Evolutionary conservation across 257 asterid genomes (phyloP).

Genomic region (Phtheirospermum japonicum): DNA sequence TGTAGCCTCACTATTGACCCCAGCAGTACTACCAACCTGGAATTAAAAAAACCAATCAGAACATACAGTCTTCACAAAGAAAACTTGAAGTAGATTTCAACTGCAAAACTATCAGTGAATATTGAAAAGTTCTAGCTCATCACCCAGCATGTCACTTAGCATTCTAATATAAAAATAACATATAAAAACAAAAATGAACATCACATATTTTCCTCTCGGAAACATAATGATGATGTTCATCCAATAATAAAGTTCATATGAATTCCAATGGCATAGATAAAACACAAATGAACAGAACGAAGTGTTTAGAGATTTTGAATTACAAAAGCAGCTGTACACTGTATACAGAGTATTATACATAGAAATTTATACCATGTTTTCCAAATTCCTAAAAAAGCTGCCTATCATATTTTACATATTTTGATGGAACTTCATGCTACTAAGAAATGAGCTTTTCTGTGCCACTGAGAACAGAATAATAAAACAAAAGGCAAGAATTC

Average conservation of each 20-base stretch:
- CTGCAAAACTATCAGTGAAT: neutral
- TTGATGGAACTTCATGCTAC: neutral
- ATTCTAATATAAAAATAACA: neutral
- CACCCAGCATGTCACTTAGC: neutral
- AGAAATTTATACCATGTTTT: neutral
- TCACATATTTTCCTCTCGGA: neutral
- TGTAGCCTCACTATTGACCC: constrained; percentile 63
- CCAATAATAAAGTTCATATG: constrained; percentile 7
- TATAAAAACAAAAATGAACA: neutral
- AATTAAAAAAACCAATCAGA: constrained; percentile 24
- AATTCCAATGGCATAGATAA: constrained; percentile 10
- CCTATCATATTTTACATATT: neutral
- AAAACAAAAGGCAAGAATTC: neutral
- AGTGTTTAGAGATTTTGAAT: no score
- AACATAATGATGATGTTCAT: neutral
- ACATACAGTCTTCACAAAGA: constrained; percentile 1
- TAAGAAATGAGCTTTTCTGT: neutral
- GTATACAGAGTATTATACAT: neutral
- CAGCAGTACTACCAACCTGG: constrained; percentile 84
- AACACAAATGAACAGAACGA: constrained; percentile 3
- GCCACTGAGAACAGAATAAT: neutral
- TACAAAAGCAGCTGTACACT: neutral
- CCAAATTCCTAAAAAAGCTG: neutral
- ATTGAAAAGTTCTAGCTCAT: constrained; percentile 13
- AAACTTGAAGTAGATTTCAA: constrained; percentile 9